Conservation (phyloP, 1,284 basidiomycete species). For the Cerrena zonata region DNA sequence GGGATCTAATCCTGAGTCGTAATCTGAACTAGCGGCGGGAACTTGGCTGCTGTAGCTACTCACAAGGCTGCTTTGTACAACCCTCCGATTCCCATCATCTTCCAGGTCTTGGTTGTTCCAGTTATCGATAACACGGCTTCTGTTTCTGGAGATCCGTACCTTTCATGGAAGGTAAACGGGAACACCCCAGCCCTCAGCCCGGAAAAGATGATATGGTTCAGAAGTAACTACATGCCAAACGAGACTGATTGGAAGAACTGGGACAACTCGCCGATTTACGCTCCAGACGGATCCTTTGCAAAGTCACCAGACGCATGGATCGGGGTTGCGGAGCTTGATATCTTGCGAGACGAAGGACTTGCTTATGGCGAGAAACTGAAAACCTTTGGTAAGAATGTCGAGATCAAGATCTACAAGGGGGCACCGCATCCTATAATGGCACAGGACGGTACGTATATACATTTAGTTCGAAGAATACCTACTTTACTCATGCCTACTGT, state of each 20-base stretch:
- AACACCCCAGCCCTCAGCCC: conserved; percentile 57
- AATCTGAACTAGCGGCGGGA: conserved; percentile 56
- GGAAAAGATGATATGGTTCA: conserved; percentile 69
- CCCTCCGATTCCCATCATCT: conserved; percentile 51
- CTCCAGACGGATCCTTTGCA: conserved; percentile 48
- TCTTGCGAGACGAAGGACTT: conserved; percentile 62
- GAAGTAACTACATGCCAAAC: conserved; percentile 61
- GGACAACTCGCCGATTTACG: conserved; percentile 66
- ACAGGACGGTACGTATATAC: conserved; percentile 49
- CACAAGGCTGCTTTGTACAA: conserved; percentile 51
- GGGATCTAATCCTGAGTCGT: conserved; percentile 1
- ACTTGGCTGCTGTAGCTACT: conserved; percentile 62
- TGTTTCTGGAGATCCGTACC: conserved; percentile 32
- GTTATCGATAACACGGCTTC: conserved; percentile 67
- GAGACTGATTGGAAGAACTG: conserved; percentile 53
- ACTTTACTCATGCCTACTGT: conserved; percentile 1
- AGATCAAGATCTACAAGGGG: conserved; percentile 51
- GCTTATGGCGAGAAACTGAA: conserved; percentile 58
- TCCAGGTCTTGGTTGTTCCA: conserved; percentile 65
- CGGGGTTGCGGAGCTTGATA: conserved; percentile 60
- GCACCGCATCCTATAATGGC: conserved; percentile 67
- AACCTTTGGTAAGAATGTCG: conserved; percentile 47
- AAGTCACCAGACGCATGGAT: conserved; percentile 58
- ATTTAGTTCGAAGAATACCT: background rate
- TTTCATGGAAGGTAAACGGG: conserved; percentile 55